phyloP scores from a whole-genome alignment of 345 rosid genomes.

The Boechera stricta region DNA sequence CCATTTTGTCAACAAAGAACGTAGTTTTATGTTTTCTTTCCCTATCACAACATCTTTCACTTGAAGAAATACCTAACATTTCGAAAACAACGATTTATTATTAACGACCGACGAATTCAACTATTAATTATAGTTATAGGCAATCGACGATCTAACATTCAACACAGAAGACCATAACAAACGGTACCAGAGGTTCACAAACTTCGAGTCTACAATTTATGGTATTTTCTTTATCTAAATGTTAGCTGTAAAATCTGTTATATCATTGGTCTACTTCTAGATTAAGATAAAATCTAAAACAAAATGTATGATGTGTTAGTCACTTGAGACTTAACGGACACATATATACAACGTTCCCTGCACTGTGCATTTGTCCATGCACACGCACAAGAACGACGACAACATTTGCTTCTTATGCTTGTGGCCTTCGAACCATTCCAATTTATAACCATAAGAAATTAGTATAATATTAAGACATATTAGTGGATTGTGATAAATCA shows the following conservation, averaged over 20 bases:
- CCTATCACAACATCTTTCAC: background rate
- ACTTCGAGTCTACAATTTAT: background rate
- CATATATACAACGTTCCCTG: slow-evolving; percentile 11
- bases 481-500: background rate
- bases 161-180: background rate
- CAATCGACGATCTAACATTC: background rate
- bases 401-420: background rate
- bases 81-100: background rate
- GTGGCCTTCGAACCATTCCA: background rate
- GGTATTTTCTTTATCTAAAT: background rate
- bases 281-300: background rate
- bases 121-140: background rate
- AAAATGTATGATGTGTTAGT: slow-evolving; percentile 1
- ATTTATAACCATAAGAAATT: background rate
- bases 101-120: background rate
- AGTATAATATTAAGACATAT: background rate
- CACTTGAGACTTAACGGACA: slow-evolving; percentile 8
- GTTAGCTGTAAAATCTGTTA: background rate
- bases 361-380: slow-evolving; percentile 22
- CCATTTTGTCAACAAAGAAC: background rate
- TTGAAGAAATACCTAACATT: background rate
- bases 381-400: slow-evolving; percentile 24
- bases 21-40: background rate
- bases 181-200: background rate
- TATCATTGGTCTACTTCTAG: background rate